Conservation (phyloP, 768 basidiomycete genomes). For the Neoboletus brunneissimus region DNA sequence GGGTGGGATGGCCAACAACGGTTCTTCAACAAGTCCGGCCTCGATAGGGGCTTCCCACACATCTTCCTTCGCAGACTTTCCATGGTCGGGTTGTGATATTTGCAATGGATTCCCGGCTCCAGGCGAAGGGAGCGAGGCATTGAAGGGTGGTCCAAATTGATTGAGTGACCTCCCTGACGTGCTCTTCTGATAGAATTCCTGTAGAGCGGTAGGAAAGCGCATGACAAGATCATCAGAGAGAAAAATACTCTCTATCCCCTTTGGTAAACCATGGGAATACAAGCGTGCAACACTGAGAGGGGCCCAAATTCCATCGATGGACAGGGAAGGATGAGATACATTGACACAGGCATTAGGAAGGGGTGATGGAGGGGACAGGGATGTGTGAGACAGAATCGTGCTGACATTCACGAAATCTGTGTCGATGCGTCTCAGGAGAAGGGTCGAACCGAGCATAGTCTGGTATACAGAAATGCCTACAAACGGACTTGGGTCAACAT, state of each 20-base stretch:
- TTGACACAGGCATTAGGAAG: conserved; percentile 46
- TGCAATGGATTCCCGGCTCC: neutral
- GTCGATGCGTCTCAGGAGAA: conserved; percentile 70
- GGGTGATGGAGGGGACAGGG: conserved; percentile 32
- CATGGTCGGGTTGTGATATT: conserved; percentile 3
- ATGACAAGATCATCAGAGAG: conserved; percentile 60
- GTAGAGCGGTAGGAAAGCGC: conserved; percentile 59
- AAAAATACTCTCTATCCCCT: conserved; percentile 49
- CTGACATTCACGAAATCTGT: conserved; percentile 77
- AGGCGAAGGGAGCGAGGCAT: conserved; percentile 36
- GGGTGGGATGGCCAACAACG: conserved; percentile 22
- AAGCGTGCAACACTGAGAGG: conserved; percentile 55
- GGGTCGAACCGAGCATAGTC: conserved; percentile 52
- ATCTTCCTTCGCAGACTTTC: conserved; percentile 7
- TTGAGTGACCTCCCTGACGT: conserved; percentile 46
- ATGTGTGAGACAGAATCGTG: conserved; percentile 39
- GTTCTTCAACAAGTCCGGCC: conserved; percentile 20
- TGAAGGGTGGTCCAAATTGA: conserved; percentile 66
- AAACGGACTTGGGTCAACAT: conserved; percentile 8
- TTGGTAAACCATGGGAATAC: conserved; percentile 33
- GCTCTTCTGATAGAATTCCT: conserved; percentile 53
- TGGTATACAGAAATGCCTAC: conserved; percentile 75
- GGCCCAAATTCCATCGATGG: conserved; percentile 66
- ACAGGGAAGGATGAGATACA: conserved; percentile 50
- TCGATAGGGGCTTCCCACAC: conserved; percentile 24